Base-by-base conservation (phyloP, 2,329 filamentous ascomycete genomes). In the Fusarium sp. region DNA sequence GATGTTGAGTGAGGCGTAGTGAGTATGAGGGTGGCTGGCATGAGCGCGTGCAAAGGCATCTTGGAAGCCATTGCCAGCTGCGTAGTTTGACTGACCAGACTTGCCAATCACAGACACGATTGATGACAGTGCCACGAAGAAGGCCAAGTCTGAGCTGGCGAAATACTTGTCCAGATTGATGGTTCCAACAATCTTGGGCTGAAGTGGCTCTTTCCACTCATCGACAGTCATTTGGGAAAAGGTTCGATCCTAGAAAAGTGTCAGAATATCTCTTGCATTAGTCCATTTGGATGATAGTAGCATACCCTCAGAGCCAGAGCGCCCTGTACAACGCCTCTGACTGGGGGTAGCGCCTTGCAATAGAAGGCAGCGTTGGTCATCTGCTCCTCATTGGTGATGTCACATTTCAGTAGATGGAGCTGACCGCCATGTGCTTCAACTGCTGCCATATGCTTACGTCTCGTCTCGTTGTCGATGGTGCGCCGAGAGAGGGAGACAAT, bases 61-160 rank as follows among this genome's bases (percentile, higher is more conserved):
- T 51, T 63, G 60, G 37, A 63, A 63, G 1, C 60, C 60, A n/a
- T 63, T 63, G 0, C 60, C 55, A 3, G 60, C 60, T 44, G 60
- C 60, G 10, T 63, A 63, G 8, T 63, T 63, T 2, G 60, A 63
- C 45, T 63, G 60, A 5, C 60, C 60, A 60, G 60, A 63, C 19
- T 63, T 63, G 6, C 60, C 60, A 23, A 60, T 60, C 29, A 63
- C 55, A 5, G 60, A 63, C 6, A 63, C 60, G 9, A 63, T 60
- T 12, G 60, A 63, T 25, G 60, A 63, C 0, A 63, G 44, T n/a
- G 55, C 21, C 12, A 63, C 60, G 9, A 63, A 63, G 23, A 63
- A 63, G 12, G 16, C 55, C 44, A 63, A 9, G 23, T 60, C 37
- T 0, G 44, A 29, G 29, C 23, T 42, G 10, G 60, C 55, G 19